Evolutionary conservation across 495 filamentous ascomycete genomes (phyloP), one percentile per base, ranked within the genome.

Genomic region (Talaromyces stipitatus): DNA sequence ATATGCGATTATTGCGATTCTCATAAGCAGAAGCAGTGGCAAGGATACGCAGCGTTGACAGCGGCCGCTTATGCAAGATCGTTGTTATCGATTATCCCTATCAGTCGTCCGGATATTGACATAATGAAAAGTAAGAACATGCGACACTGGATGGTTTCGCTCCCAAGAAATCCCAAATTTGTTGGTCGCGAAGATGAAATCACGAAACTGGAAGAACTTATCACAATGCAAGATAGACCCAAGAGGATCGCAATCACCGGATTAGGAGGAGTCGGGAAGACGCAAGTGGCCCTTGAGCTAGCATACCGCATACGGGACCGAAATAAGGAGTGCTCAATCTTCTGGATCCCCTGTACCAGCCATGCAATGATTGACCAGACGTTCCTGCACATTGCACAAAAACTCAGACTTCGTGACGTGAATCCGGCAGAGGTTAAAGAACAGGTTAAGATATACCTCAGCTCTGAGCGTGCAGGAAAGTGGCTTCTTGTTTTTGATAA

Each of bases 311-410:
- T n/a, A n/a, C n/a, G n/a, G n/a, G n/a, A n/a, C n/a, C n/a, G n/a
- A n/a, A n/a, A n/a, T n/a, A n/a, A n/a, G n/a, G n/a, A n/a, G n/a
- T n/a, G n/a, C n/a, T n/a, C n/a, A n/a, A n/a, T n/a, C n/a, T n/a
- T n/a, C n/a, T n/a, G n/a, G n/a, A n/a, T n/a, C n/a, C n/a, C n/a
- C n/a, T n/a, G n/a, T n/a, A n/a, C n/a, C n/a, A n/a, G n/a, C n/a
- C n/a, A 54, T 1, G 70, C 65, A 30, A 70, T 48, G 24, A 69
- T 79, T 41, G 63, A 78, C 26, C 67, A 75, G 61, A 62, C 70
- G 8, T 80, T 70, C 59, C 6, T 38, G 5, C 64, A 68, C 6
- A 71, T 80, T 52, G 76, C 68, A 0, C 30, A 56, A 51, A 27
- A 51, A 20, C 29, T 72, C 4, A 60, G 61, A 6, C 50, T 72